phyloP scores from a whole-genome alignment of 441 rosid species.

The Melastoma candidum region DNA sequence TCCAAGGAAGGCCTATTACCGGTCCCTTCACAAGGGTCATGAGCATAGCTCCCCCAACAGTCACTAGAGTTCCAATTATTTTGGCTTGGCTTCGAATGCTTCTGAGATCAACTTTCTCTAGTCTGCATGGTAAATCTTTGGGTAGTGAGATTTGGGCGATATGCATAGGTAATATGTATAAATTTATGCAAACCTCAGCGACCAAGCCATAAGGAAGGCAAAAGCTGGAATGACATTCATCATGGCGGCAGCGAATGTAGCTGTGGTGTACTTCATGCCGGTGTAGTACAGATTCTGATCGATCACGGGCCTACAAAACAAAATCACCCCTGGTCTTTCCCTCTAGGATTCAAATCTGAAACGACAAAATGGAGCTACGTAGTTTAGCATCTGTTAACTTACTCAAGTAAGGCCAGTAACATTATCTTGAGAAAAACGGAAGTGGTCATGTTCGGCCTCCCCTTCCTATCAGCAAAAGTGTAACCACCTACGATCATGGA shows the following conservation, averaged over 20 bases:
- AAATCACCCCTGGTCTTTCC: not conserved
- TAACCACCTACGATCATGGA: not conserved
- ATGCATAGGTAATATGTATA: not conserved
- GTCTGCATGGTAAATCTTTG: conserved; percentile 18
- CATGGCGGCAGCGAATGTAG: conserved; percentile 59
- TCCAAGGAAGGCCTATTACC: conserved; percentile 45
- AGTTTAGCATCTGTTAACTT: conserved; percentile 9
- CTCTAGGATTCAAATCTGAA: not conserved
- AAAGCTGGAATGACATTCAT: conserved; percentile 56
- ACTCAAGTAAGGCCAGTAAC: conserved; percentile 53
- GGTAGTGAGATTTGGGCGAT: not conserved
- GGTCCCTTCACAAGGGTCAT: conserved; percentile 55
- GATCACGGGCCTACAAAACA: conserved; percentile 44
- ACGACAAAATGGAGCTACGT: not conserved
- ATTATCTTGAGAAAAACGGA: conserved; percentile 39
- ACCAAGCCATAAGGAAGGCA: conserved; percentile 65
- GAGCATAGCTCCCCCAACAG: conserved; percentile 61
- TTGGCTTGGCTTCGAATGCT: conserved; percentile 47
- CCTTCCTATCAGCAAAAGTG: conserved; percentile 24
- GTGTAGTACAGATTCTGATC: conserved; percentile 57
- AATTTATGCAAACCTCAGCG: conserved; percentile 24
- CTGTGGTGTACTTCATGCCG: conserved; percentile 58
- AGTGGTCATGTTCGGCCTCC: conserved; percentile 45
- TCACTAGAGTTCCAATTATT: conserved; percentile 47
- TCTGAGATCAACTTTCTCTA: conserved; percentile 43